These are phyloP conservation scores for Colletotrichum orbiculare DNA, from an alignment of 2,329 filamentous ascomycete genomes.

Conservation along the genomic window DNA sequence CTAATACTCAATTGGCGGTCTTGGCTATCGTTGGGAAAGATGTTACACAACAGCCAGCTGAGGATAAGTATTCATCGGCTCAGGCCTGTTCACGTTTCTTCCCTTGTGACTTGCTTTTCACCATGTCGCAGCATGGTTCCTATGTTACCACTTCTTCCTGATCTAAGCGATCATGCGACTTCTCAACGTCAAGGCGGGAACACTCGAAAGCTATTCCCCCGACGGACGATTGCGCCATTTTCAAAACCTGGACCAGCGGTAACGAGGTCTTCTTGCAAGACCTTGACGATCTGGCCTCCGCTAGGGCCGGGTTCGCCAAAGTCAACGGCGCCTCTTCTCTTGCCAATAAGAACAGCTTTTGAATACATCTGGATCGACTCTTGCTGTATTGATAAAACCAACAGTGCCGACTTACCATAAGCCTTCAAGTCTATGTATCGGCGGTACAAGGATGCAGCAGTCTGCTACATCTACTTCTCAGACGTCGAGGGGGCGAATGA, in stretches of 20 bases:
- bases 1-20: too few relatives aligned
- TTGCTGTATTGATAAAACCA: constrained; percentile 38
- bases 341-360: constrained; percentile 19
- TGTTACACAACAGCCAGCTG: too few relatives aligned
- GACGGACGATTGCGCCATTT: constrained; percentile 43
- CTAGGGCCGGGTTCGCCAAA: constrained; percentile 40
- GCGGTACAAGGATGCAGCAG: constrained; percentile 31
- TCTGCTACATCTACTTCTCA: constrained; percentile 34
- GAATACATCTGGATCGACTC: constrained; percentile 35
- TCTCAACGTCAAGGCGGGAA: constrained; percentile 39
- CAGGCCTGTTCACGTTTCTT: neutral
- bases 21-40: too few relatives aligned
- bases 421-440: constrained; percentile 36
- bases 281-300: constrained; percentile 17
- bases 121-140: neutral
- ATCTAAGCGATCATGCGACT: constrained; percentile 40
- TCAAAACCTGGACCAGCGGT: constrained; percentile 49
- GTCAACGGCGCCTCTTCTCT: constrained; percentile 37
- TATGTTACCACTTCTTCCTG: neutral
- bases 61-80: too few relatives aligned
- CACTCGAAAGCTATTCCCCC: constrained; percentile 40
- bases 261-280: constrained; percentile 46
- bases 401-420: constrained; percentile 31
- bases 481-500: constrained; percentile 9
- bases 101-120: neutral